Base-by-base conservation (phyloP, 2,329 filamentous ascomycete genomes). In the Moelleriella libera region DNA sequence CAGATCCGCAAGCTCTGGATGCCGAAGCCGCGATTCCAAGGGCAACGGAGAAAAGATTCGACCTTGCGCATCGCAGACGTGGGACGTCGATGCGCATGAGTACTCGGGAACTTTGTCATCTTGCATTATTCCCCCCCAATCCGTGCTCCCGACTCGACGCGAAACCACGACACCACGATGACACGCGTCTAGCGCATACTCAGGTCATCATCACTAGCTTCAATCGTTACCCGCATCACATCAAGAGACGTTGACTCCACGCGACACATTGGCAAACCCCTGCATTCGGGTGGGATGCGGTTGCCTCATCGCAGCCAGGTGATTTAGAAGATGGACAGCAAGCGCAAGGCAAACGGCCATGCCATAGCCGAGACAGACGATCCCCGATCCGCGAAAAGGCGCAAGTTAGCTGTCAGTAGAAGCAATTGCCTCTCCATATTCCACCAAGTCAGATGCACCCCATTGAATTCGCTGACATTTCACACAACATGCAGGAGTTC, bases 321-420 rank as follows among this genome's bases (percentile, higher is more conserved):
- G 48, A 49, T 48, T 48, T 52, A 21, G 53, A 62, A 52, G 44
- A 78, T 78, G 75, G 75, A 78, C 53, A 68, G 66, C 59, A 78
- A 78, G 64, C 71, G 75, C 54, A 78, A 78, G 57, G 71, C 72
- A 45, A 71, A 70, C 57, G 68, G 69, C 51, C 60, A 63, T 49
- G 65, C 66, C 48, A 51, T 60, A 45, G 63, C 63, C 44, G 73
- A 77, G 49, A 62, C 63, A 49, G 69, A 72, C 47, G 74, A 78
- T 55, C 21, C 21, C 21, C 72, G 75, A 57, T 69, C 70, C 48
- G 64, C 70, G 6, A 80, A 80, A 66, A 69, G 75, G 56, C 72
- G 72, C 61, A 78, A 64, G 68, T 59, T 65, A 64, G 56, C 68
- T 65, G 59, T 72, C 70, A 60, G 75, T 63, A 43, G 21, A 21